A percentile compares a stretch with the other conserved stretches of the same genome.
phyloP scores from a whole-genome alignment of 352 stramenopile species.

The Thalassiosira gravida region DNA sequence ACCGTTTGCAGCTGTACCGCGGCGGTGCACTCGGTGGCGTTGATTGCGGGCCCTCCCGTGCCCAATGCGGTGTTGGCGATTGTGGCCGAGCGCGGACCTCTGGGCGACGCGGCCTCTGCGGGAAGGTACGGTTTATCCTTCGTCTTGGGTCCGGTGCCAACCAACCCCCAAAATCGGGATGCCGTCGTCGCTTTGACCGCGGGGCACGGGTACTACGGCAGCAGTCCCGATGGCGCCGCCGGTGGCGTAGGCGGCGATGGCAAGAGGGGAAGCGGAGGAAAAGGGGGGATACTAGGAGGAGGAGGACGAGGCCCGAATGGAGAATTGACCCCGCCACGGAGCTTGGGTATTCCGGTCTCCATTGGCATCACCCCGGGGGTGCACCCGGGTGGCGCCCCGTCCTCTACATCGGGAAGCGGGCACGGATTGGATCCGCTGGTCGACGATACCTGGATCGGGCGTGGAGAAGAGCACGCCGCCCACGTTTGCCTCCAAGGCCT shows the following conservation, averaged over 20 bases:
- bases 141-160: slow-evolving; percentile 54
- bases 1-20: slow-evolving; percentile 23
- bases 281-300: slow-evolving; percentile 2
- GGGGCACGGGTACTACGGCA: slow-evolving; percentile 61
- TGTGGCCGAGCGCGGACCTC: slow-evolving; percentile 56
- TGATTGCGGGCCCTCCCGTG: slow-evolving; percentile 45
- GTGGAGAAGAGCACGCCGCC: slow-evolving; percentile 38
- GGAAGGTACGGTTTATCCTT: slow-evolving; percentile 44
- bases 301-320: background rate
- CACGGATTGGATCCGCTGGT: background rate
- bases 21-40: slow-evolving; percentile 52
- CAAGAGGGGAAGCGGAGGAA: slow-evolving; percentile 15
- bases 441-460: slow-evolving; percentile 52
- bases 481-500: slow-evolving; percentile 56
- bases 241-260: background rate
- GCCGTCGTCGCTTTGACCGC: slow-evolving; percentile 46
- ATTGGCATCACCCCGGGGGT: slow-evolving; percentile 57
- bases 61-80: slow-evolving; percentile 55
- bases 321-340: slow-evolving; percentile 43
- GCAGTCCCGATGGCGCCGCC: background rate
- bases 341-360: slow-evolving; percentile 51
- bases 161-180: slow-evolving; percentile 64
- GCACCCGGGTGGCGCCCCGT: slow-evolving; percentile 3
- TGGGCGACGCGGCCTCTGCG: slow-evolving; percentile 45
- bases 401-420: background rate